These are phyloP conservation scores for Mentha longifolia DNA, from an alignment of 257 asterid genomes.

Conservation along the genomic window DNA sequence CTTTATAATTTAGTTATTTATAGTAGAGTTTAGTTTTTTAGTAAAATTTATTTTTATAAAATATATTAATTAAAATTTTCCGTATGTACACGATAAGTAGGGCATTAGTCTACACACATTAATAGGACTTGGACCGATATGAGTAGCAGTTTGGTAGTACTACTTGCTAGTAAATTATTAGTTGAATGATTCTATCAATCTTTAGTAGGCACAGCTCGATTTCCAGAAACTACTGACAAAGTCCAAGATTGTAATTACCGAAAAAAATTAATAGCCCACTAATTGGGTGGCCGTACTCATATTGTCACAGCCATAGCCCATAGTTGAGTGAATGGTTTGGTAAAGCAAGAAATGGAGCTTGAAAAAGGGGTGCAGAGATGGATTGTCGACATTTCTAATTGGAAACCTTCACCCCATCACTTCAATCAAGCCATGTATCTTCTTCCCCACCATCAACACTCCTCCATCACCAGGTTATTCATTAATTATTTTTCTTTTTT, in stretches of 20 bases:
- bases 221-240: not conserved
- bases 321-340: not conserved
- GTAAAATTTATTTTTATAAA: too few relatives aligned
- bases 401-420: constrained; percentile 64
- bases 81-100: too few relatives aligned
- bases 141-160: too few relatives aligned
- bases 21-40: too few relatives aligned
- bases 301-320: too few relatives aligned
- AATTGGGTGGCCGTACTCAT: not conserved
- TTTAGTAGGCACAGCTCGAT: not conserved
- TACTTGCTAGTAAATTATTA: not conserved
- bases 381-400: constrained; percentile 64
- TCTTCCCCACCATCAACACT: constrained; percentile 66
- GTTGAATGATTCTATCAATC: not conserved
- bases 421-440: constrained; percentile 52
- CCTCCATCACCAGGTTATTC: constrained; percentile 65
- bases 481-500: not conserved
- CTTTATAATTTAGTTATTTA: too few relatives aligned
- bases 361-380: constrained; percentile 71
- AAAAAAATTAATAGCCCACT: not conserved
- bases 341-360: constrained; percentile 42
- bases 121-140: too few relatives aligned
- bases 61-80: too few relatives aligned
- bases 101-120: too few relatives aligned
- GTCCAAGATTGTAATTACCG: not conserved